Evolutionary conservation across 495 filamentous ascomycete genomes (phyloP), one percentile per base, ranked within the genome.

Genomic region (Aspergillus leporis): DNA sequence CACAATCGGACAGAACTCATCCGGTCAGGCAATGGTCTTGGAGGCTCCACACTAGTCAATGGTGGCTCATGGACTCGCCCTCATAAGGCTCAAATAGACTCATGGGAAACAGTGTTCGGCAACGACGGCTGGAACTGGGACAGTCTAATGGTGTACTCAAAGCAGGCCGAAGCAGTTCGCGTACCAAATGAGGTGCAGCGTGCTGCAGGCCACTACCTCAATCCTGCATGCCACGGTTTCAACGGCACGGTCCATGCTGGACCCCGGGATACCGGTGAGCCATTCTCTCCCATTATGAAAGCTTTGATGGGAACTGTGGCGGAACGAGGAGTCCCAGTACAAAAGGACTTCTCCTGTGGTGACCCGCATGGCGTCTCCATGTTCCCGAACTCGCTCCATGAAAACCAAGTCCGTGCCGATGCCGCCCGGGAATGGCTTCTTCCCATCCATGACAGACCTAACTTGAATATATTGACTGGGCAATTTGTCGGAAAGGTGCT

Each of bases 1-100:
- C 60, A 68, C 19, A 61, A 62, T 13, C 61, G 53, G 5, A 54
- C 61, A 1, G 52, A 51, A 10, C 28, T 43, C 18, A 63, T 72
- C 40, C 52, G 55, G 16, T 63, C 69, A 3, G 69, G 67, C 21
- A 71, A 70, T n/a, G 67, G 66, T 4, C 66, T 74, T 2, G 86
- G 85, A 12, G 86, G 85, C 5, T 81, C 81, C 13, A 85, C 81
- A 9, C 76, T 75, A 5, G 72, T 87, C 56, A 87, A 86, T 56
- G 78, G 78, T 32, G 69, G 75, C 48, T 76, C 80, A 61, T 75
- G 74, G 61, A 74, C 81, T 10, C 74, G 79, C 43, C 67, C 77
- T 0, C 73, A 76, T 19, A 73, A 71, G 36, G 68, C 57, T 8
- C 74, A 77, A 53, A 69, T 85, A 18, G 80, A 85, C 46, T 72